These are phyloP conservation scores for Zea luxurians DNA, from an alignment of 176 grass and related monocot genomes.

Conservation along the genomic window DNA sequence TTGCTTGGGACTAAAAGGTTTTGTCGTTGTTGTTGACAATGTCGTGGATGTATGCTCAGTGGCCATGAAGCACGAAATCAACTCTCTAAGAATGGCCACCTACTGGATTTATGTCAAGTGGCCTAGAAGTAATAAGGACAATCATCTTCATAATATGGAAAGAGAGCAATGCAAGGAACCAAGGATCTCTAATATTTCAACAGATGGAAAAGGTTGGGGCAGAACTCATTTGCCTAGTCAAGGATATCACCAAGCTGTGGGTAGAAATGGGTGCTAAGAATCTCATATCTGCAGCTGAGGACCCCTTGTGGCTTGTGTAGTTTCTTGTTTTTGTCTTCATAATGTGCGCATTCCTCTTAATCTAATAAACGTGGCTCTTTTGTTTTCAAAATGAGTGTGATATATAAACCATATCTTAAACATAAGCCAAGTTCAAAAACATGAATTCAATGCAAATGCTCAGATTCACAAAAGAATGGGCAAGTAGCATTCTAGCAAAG, in stretches of 20 bases:
- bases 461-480: conserved; percentile 6
- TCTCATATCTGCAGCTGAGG: not conserved
- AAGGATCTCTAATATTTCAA: not conserved
- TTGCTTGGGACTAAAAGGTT: no score
- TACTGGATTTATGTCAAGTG: not conserved
- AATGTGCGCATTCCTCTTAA: not conserved
- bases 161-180: not conserved
- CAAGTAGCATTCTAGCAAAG: conserved; percentile 13
- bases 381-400: not conserved
- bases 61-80: not conserved
- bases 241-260: not conserved
- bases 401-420: not conserved
- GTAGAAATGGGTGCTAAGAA: not conserved
- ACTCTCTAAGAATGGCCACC: not conserved
- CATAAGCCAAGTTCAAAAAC: conserved; percentile 6
- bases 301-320: not conserved
- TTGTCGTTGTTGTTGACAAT: no score
- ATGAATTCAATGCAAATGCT: not conserved
- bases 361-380: not conserved
- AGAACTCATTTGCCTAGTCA: conserved; percentile 6
- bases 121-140: not conserved
- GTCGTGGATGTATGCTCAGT: not conserved
- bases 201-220: not conserved
- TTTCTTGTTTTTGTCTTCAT: not conserved
- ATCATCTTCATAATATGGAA: not conserved